These are phyloP conservation scores for Aspergillus pseudoglaucus DNA, from an alignment of 2,329 filamentous ascomycete species.

Conservation along the genomic window DNA sequence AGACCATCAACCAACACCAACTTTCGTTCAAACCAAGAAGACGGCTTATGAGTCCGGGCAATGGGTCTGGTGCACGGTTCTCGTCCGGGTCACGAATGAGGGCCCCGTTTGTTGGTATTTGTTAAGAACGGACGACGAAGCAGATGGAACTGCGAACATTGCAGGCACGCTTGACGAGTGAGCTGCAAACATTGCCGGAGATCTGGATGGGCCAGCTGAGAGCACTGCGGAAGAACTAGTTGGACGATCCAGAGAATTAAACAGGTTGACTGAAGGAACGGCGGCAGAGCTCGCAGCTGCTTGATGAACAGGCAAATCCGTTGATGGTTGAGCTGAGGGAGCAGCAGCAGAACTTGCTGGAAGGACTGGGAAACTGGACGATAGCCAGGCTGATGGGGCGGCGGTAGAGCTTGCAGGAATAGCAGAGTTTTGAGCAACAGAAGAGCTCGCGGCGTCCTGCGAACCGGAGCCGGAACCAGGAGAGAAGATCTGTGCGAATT, in stretches of 20 bases:
- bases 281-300: too few species aligned
- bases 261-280: too few species aligned
- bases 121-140: conserved; percentile 5
- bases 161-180: background rate
- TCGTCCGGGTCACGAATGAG: conserved; percentile 19
- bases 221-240: background rate
- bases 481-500: conserved; percentile 29
- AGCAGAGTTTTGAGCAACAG: background rate
- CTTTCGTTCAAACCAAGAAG: too few species aligned
- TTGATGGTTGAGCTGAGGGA: too few species aligned
- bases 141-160: background rate
- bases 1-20: too few species aligned
- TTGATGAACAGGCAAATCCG: too few species aligned
- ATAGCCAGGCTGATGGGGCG: background rate
- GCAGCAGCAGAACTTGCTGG: background rate
- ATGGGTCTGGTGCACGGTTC: conserved; percentile 6
- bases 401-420: background rate
- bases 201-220: background rate
- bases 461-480: background rate
- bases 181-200: background rate
- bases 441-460: background rate
- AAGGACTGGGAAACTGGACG: background rate
- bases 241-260: background rate
- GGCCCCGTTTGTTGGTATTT: conserved; percentile 8
- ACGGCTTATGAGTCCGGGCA: too few species aligned